Base-by-base conservation (phyloP, 2,329 filamentous ascomycete species). In the Aspergillus pseudotamarii region DNA sequence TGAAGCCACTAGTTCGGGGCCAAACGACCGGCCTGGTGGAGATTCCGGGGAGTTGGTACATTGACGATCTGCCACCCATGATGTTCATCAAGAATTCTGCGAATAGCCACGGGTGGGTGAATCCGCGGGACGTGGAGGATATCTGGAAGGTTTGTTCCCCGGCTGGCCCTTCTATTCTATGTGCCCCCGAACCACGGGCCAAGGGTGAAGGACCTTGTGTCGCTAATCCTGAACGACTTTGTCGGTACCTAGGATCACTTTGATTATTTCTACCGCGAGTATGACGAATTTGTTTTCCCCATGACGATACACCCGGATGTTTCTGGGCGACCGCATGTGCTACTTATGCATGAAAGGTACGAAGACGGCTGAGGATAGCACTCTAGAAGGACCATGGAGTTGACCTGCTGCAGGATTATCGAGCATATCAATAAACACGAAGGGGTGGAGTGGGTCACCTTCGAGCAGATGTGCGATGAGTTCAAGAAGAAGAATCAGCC, bases 221-320 rank as follows among this genome's bases (percentile, higher is more conserved):
- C 1, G 38, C 38, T 41, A 10, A 41, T n/a, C 3, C 2, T 41
- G 38, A 6, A n/a, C 6, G 3, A 4, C 6, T 1, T 41, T 10
- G 8, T 10, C 19, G 16, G 5, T 11, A 8, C 3, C 26, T 69
- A 92, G 76, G 85, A 88, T 65, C 82, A 85, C 60, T 87, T 88
- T 64, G 82, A 86, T 68, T 89, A 92, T 76, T 92, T 91, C 71
- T 93, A 93, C 73, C 82, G 89, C 32, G 89, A 93, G 75, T 89
- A 91, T 66, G 89, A 93, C 68, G 88, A 91, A 68, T 92, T 92
- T 65, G 85, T 92, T 58, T 92, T 93, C 69, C 90, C 91, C 0
- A 90, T 93, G 76, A 93, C 90, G 0, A 89, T 92, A 41, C 90
- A 93, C 74, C 91, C 90, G 0, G 90, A 93, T 70, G 88, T 91